Evolutionary conservation across 2,329 filamentous ascomycete species (phyloP).

Genomic region (Fusarium sterilihyphosum): DNA sequence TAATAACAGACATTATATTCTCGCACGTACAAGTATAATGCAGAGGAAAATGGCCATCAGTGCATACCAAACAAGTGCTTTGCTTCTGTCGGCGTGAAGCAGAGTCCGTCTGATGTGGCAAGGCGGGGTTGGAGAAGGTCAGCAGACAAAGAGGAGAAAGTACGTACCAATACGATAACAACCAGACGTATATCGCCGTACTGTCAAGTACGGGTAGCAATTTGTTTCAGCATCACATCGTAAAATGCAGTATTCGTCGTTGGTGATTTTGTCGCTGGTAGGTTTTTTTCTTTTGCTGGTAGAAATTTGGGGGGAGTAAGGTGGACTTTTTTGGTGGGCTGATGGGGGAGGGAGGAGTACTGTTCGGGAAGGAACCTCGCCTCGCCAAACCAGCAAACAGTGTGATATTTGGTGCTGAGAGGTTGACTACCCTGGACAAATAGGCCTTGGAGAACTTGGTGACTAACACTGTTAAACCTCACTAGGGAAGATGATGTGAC

Average conservation of each 20-base stretch:
- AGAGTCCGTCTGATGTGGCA: constrained; percentile 14
- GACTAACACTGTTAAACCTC: not conserved
- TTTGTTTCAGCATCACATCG: not conserved
- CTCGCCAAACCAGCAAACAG: constrained; percentile 3
- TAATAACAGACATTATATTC: no score
- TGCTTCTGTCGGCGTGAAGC: constrained; percentile 14
- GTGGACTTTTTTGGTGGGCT: constrained; percentile 30
- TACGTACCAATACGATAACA: constrained; percentile 1
- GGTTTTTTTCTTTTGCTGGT: constrained; percentile 14
- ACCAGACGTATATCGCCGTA: not conserved
- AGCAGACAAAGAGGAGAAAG: constrained; percentile 23
- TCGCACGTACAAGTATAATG: not conserved
- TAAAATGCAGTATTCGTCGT: not conserved
- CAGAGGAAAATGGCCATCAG: not conserved
- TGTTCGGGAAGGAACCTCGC: constrained; percentile 27
- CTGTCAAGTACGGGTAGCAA: not conserved
- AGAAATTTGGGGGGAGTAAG: constrained; percentile 29
- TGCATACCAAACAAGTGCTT: not conserved
- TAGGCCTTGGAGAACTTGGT: not conserved
- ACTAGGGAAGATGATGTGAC: not conserved
- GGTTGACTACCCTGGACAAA: constrained; percentile 16
- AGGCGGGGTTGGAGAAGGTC: constrained; percentile 26
- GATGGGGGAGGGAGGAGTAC: constrained; percentile 6
- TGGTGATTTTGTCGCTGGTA: not conserved
- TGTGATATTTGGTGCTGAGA: not conserved